Conservation (phyloP, 805 yeast genomes). For the Ogataea nakhonphanomensis region DNA sequence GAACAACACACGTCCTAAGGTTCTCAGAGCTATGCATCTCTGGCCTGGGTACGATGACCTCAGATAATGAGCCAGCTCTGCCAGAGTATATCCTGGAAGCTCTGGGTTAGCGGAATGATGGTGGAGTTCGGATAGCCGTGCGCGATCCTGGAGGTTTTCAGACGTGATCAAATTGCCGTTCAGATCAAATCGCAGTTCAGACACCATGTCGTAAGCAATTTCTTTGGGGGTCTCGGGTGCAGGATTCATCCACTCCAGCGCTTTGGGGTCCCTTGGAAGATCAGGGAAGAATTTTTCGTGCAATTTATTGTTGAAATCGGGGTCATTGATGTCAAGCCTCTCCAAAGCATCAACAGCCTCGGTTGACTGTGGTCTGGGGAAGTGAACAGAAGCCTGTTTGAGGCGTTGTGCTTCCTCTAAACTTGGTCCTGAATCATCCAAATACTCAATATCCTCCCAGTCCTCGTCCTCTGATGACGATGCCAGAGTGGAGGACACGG, state of each 20-base stretch:
- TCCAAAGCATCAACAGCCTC: conserved; percentile 24
- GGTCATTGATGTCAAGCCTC: conserved; percentile 61
- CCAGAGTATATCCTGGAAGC: conserved; percentile 87
- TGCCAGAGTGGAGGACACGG: background rate
- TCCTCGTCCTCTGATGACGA: conserved; percentile 28
- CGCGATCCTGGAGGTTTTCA: conserved; percentile 20
- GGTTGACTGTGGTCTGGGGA: conserved; percentile 46
- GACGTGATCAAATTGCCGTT: conserved; percentile 66
- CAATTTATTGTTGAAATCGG: conserved; percentile 71
- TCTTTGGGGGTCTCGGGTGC: conserved; percentile 41
- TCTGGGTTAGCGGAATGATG: conserved; percentile 90
- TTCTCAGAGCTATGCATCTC: conserved; percentile 79
- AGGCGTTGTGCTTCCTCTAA: conserved; percentile 39
- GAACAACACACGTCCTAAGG: conserved; percentile 81
- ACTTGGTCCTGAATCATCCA: conserved; percentile 49
- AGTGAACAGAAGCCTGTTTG: conserved; percentile 48
- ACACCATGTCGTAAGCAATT: conserved; percentile 49
- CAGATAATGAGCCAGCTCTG: conserved; percentile 74
- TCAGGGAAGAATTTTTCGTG: conserved; percentile 89
- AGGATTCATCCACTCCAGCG: conserved; percentile 89
- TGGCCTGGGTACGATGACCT: conserved; percentile 83
- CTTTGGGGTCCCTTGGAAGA: conserved; percentile 75
- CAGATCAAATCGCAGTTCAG: conserved; percentile 85
- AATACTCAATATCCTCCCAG: conserved; percentile 49
- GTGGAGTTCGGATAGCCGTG: conserved; percentile 60